Evolutionary conservation across 352 stramenopile genomes (phyloP), one percentile per base, ranked within the genome.

Genomic region (Phytophthora sansomeana): DNA sequence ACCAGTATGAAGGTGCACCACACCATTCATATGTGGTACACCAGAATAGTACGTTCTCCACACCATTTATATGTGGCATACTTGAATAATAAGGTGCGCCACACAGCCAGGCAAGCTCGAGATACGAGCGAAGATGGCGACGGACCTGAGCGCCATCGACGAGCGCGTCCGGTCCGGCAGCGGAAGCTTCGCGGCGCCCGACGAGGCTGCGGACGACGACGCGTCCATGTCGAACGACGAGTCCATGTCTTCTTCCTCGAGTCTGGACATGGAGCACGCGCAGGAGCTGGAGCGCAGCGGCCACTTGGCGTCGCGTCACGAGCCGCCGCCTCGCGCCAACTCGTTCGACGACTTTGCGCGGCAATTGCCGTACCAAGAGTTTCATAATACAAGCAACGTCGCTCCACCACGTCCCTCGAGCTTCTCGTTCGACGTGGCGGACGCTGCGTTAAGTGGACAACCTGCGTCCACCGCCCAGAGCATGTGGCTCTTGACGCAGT

Each of bases 151-250:
- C 24, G 51, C n/a, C 19, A n/a, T 69, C 2, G 53, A 75, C 29
- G 67, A 75, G 44, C 71, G 67, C 46, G 63, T 74, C n/a, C 72
- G 67, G 49, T 71, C 67, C 1, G 53, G 28, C 3, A 79, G 72
- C 14, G 65, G 52, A 29, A 74, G 58, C 33, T 69, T 53, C 19
- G 42, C 42, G 10, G 48, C 49, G 4, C 52, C 46, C 6, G 54
- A 70, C 14, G 67, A 61, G 3, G 24, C 24, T 19, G 68, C 57
- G 14, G 75, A 80, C 55, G 65, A 67, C 17, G 77, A 88, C 48
- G 77, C 65, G 55, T 71, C 62, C 69, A 87, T 87, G 79, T 87
- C 79, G 4, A 77, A 84, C 41, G 80, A 89, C 57, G 80, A 87
- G 62, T 84, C 75, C 50, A 89, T 89, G 80, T 77, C 63, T 17